Base-by-base conservation (phyloP, 2,329 filamentous ascomycete genomes). In the Neoscytalidium dimidiatum region DNA sequence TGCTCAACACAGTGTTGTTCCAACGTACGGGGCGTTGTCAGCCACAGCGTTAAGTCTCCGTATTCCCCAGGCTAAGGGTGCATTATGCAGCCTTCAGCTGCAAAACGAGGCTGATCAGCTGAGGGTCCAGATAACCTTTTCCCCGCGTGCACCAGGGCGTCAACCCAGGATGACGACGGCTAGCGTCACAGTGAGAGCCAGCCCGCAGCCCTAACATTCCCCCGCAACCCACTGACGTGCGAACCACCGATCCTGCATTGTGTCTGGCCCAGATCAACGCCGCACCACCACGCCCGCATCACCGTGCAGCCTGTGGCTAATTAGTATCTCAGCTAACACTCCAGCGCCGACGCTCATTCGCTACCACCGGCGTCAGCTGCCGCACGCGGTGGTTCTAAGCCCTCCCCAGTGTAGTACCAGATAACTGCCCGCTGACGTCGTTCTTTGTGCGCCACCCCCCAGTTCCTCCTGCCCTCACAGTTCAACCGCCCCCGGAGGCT, bases 121-220 rank as follows among this genome's bases (percentile, higher is more conserved):
- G 57, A 61, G 57, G 43, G 57, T 49, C 43, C 29, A 62, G 58
- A 49, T 62, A 62, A 51, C 29, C 43, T 62, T 49, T 31, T 31
- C 44, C 52, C 52, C 26, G 38, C 56, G 56, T 46, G 28, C 52
- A 29, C 11, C 35, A 19, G 52, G 31, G 29, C 9, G 11, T 38
- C 19, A 8, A 56, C 21, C 53, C 33, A 41, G 28, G 26, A 60
- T 60, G 56, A 60, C 56, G 56, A 21, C n/a, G 26, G 23, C n/a
- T 44, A 43, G 35, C 53, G 38, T 31, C 33, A 41, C 52, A 17
- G 21, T 19, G n/a, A n/a, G 14, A 51, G 26, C 49, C 17, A 19
- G 6, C 17, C 38, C 17, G 35, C 35, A 21, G n/a, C 43, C 43
- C 43, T 21, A 21, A n/a, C 21, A 11, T 51, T 28, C 29, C 49